These are phyloP conservation scores for Pterocarpus macrocarpus DNA, from an alignment of 306 rosid species.

Conservation along the genomic window DNA sequence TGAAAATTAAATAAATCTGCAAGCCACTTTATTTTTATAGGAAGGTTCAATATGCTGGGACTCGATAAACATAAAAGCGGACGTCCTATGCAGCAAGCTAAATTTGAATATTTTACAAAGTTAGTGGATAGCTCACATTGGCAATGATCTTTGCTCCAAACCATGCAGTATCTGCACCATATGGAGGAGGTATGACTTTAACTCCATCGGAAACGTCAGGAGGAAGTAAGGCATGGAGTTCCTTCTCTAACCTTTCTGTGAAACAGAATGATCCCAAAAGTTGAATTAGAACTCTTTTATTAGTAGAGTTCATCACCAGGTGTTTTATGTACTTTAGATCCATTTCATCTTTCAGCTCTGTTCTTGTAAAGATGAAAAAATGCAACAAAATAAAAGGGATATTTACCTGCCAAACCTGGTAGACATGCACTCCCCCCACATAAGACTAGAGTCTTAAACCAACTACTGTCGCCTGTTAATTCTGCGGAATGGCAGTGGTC, in stretches of 20 bases:
- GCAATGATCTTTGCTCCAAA: constrained; percentile 77
- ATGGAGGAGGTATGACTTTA: constrained; percentile 75
- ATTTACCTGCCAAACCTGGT: constrained; percentile 83
- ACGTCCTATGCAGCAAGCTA: neutral
- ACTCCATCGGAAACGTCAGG: constrained; percentile 63
- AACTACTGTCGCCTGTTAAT: constrained; percentile 59
- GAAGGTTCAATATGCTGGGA: no score
- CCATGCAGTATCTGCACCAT: constrained; percentile 81
- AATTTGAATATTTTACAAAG: constrained; percentile 6
- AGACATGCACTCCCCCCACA: constrained; percentile 85
- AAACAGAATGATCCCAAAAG: constrained; percentile 35
- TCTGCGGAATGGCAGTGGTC: constrained; percentile 81
- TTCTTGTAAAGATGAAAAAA: neutral
- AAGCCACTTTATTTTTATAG: no score
- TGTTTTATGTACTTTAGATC: constrained; percentile 3
- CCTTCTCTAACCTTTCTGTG: constrained; percentile 74
- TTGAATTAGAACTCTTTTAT: constrained; percentile 6
- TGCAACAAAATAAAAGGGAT: neutral
- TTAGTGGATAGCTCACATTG: constrained; percentile 64
- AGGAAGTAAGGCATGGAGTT: constrained; percentile 63
- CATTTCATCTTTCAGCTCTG: constrained; percentile 19
- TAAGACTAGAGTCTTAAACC: constrained; percentile 81
- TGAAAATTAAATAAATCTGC: no score
- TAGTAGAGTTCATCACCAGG: neutral
- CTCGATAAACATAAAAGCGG: no score